These are phyloP conservation scores for Gynostemma pentaphyllum DNA, from an alignment of 306 rosid genomes.

Conservation along the genomic window DNA sequence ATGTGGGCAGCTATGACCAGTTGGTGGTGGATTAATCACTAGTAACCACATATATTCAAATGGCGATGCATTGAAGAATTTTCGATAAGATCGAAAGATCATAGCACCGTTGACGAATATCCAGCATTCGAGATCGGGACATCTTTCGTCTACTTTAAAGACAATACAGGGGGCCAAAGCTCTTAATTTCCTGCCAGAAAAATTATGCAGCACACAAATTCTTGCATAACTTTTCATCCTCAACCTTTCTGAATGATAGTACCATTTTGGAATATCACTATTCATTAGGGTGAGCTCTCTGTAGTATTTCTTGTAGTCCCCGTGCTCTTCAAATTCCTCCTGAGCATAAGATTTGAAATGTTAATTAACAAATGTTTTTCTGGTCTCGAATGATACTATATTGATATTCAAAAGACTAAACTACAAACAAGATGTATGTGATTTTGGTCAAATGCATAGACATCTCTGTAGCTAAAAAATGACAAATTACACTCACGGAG, in stretches of 20 bases:
- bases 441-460: too few relatives aligned
- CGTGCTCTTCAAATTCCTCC: too few relatives aligned
- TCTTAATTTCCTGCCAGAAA: not conserved
- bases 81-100: not conserved
- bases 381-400: too few relatives aligned
- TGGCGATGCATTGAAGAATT: not conserved
- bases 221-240: not conserved
- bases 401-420: too few relatives aligned
- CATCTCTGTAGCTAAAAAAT: too few relatives aligned
- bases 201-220: not conserved
- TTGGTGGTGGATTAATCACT: not conserved
- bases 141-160: not conserved
- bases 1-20: not conserved
- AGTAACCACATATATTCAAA: not conserved
- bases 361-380: too few relatives aligned
- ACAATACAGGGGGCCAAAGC: not conserved
- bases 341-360: too few relatives aligned
- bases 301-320: too few relatives aligned
- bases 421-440: too few relatives aligned
- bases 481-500: too few relatives aligned
- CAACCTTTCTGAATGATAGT: too few relatives aligned
- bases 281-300: not conserved
- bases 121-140: not conserved
- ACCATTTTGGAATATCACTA: not conserved
- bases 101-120: not conserved